Conservation (phyloP, 371 early-diverging fungal genomes). For the Zancudomyces culisetae region DNA sequence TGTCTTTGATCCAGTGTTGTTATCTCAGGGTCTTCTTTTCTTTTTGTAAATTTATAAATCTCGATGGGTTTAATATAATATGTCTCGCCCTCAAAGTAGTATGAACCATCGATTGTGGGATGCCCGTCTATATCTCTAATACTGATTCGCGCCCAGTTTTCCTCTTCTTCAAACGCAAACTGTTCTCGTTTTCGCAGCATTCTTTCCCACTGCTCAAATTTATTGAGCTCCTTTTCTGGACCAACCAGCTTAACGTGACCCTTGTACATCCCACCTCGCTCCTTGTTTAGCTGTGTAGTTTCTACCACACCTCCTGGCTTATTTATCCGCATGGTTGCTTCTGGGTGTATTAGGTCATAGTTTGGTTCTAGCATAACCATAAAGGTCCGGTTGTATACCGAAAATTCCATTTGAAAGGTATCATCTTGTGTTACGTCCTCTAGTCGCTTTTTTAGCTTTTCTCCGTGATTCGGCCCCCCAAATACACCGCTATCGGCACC, state of each 20-base stretch:
- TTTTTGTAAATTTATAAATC: conserved; percentile 33
- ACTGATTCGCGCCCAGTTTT: conserved; percentile 50
- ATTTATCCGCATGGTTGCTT: conserved; percentile 27
- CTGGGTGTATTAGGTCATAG: conserved; percentile 45
- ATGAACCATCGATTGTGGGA: conserved; percentile 40
- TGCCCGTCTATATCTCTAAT: conserved; percentile 27
- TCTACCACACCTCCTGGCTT: conserved; percentile 10
- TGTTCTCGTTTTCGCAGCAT: conserved; percentile 10
- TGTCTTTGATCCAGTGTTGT: conserved; percentile 17
- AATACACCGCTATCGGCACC: too few species aligned
- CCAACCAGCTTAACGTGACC: conserved; percentile 29
- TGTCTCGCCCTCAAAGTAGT: conserved; percentile 30
- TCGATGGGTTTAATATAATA: conserved; percentile 38
- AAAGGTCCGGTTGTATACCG: conserved; percentile 52
- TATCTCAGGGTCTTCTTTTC: conserved; percentile 31
- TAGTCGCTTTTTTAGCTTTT: conserved; percentile 4
- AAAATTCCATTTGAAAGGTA: conserved; percentile 34
- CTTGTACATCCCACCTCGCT: conserved; percentile 35
- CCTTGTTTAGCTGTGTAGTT: conserved; percentile 8
- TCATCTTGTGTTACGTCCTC: conserved; percentile 27
- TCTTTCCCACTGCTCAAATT: conserved; percentile 13
- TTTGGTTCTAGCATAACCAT: conserved; percentile 51
- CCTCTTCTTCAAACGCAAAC: conserved; percentile 22
- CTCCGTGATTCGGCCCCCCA: not conserved
- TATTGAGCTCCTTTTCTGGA: conserved; percentile 7